phyloP scores from a whole-genome alignment of 306 rosid genomes.

The Morella rubra region DNA sequence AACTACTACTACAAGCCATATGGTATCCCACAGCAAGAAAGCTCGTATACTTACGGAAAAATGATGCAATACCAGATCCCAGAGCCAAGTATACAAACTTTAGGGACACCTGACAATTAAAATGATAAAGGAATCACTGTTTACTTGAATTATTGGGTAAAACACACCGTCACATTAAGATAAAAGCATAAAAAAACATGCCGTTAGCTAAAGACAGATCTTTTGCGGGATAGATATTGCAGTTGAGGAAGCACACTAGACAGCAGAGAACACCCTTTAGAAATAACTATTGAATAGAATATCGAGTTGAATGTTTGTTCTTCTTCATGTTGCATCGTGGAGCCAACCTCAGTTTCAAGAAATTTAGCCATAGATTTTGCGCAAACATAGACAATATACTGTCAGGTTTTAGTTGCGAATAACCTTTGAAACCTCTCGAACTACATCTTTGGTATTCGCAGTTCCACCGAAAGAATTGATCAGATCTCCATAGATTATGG shows the following conservation, averaged over 20 bases:
- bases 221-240: not conserved
- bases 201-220: not conserved
- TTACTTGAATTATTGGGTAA: not conserved
- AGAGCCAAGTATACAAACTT: conserved; percentile 65
- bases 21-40: conserved; percentile 18
- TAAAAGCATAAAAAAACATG: not conserved
- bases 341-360: not conserved
- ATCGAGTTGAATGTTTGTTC: not conserved
- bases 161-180: not conserved
- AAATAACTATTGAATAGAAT: not conserved
- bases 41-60: conserved; percentile 54
- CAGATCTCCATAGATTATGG: conserved; percentile 54
- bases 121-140: conserved; percentile 4
- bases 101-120: conserved; percentile 50
- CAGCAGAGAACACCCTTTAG: not conserved
- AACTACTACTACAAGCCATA: not conserved
- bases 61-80: conserved; percentile 57
- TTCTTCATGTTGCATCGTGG: not conserved
- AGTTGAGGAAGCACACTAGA: not conserved
- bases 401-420: not conserved
- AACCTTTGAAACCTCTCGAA: conserved; percentile 63
- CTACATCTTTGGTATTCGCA: conserved; percentile 28
- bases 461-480: conserved; percentile 69
- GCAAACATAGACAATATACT: not conserved
- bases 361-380: not conserved